phyloP scores from a whole-genome alignment of 2,329 filamentous ascomycete genomes.

The Bipolaris zeicola region DNA sequence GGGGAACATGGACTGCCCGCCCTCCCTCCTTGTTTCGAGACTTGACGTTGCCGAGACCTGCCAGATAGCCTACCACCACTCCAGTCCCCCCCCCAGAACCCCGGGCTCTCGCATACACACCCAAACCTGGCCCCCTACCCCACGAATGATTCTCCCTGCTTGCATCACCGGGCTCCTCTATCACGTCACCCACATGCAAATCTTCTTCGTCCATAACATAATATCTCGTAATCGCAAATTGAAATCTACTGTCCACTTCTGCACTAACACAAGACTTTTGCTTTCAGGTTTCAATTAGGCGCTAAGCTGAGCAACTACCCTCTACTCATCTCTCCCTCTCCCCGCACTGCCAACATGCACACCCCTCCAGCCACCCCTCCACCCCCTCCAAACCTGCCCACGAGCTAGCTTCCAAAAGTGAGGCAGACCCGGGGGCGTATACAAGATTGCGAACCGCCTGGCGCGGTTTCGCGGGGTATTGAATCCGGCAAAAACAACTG shows the following conservation, averaged over 20 bases:
- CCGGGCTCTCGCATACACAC: constrained; percentile 26
- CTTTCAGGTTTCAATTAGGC: constrained; percentile 41
- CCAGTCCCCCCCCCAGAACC: constrained; percentile 12
- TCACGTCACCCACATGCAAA: constrained; percentile 40
- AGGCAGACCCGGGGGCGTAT: constrained; percentile 35
- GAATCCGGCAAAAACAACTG: constrained; percentile 38
- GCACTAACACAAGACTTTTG: constrained; percentile 16
- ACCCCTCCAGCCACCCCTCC: constrained; percentile 18
- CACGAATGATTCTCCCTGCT: constrained; percentile 19
- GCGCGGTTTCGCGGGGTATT: constrained; percentile 44
- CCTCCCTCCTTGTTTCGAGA: not conserved
- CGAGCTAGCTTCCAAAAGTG: constrained; percentile 7
- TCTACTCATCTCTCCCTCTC: constrained; percentile 28
- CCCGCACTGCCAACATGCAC: constrained; percentile 38
- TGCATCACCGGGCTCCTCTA: constrained; percentile 39
- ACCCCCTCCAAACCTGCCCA: constrained; percentile 5
- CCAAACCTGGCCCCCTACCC: constrained; percentile 23
- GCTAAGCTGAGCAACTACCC: constrained; percentile 37
- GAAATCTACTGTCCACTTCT: too few species aligned
- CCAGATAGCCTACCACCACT: constrained; percentile 6
- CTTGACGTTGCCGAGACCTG: constrained; percentile 12
- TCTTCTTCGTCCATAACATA: constrained; percentile 19
- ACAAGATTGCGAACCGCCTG: constrained; percentile 41
- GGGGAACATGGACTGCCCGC: constrained; percentile 13
- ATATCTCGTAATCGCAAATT: constrained; percentile 40